Base-by-base conservation (phyloP, 2,329 filamentous ascomycete genomes). In the Aureobasidium lini region DNA sequence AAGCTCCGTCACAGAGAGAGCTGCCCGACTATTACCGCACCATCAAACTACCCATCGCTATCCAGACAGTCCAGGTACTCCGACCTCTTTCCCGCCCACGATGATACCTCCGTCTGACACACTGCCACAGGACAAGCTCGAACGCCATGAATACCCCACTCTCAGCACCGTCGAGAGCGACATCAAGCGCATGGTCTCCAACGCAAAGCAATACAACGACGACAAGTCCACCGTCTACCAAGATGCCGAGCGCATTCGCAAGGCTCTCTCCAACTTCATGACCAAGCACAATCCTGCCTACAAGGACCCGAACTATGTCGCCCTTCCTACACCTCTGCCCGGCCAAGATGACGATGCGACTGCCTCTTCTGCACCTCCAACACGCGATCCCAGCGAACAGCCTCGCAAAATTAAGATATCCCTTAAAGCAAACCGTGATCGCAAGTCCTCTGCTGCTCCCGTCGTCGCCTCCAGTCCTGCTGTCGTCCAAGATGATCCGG, bases 211-310 rank as follows among this genome's bases (percentile, higher is more conserved):
- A 57, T 94, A 84, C 74, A 93, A 93, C 68, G 80, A 86, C 61
- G 87, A 87, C 65, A 82, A 81, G 44, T 90, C 89, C 0, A 76
- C 84, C 60, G 80, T 88, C 39, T 93, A 87, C 69, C 87, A 90
- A 44, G 90, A 96, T 75, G 90, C 91, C 8, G 91, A 96, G 73
- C 84, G 90, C 50, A 83, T 96, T 47, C 83, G 91, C 48, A 96
- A 95, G 74, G 86, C 90, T 3, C 80, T 93, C 42, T 92, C 88
- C 71, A 93, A 92, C 68, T 90, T 85, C 71, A 95, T 95, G 90
- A 87, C 86, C 59, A 88, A 88, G 71, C 82, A 87, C 66, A 95
- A 96, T 67, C 90, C 91, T 13, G 89, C 89, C 15, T 95, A 95
- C 72, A 83, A 84, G 63, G 75, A 83, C 64, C 77, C 79, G 15